Percentiles rank a stretch among this genome's conserved stretches.
phyloP scores from a whole-genome alignment of 768 basidiomycete genomes.

The Ramaria rubella region DNA sequence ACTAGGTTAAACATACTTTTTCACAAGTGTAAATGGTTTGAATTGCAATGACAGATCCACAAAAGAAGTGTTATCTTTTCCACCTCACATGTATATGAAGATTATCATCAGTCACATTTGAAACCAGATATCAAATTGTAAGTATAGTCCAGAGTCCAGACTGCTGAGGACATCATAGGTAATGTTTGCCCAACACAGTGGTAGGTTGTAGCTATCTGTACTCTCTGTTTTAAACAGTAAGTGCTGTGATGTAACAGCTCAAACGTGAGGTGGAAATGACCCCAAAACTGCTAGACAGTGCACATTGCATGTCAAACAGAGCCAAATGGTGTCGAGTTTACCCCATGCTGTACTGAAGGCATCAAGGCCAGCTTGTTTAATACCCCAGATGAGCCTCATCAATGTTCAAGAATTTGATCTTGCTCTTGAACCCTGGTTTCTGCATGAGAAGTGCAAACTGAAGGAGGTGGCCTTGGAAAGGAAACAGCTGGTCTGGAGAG shows the following conservation, averaged over 20 bases:
- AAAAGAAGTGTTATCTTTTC: too few species aligned
- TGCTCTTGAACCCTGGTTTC: not conserved
- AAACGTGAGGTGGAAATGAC: not conserved
- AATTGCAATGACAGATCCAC: too few species aligned
- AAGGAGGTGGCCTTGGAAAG: not conserved
- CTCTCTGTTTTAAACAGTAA: not conserved
- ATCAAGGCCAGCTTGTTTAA: not conserved
- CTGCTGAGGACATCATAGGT: too few species aligned
- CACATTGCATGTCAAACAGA: not conserved
- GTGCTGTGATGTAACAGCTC: not conserved
- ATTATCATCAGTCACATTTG: too few species aligned
- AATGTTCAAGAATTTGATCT: not conserved
- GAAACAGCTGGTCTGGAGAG: not conserved
- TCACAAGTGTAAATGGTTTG: too few species aligned
- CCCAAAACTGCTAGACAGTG: not conserved
- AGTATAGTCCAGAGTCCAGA: too few species aligned
- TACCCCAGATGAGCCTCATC: not conserved
- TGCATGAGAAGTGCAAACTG: not conserved
- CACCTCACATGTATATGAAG: too few species aligned
- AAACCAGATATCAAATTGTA: too few species aligned
- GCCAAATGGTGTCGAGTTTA: not conserved
- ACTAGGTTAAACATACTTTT: too few species aligned
- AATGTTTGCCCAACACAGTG: not conserved
- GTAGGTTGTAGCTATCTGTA: not conserved
- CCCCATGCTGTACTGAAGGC: not conserved